Percentiles rank a stretch among this genome's conserved stretches.
These are phyloP conservation scores for Claviceps maximensis DNA, from an alignment of 2,329 filamentous ascomycete species.

Conservation along the genomic window DNA sequence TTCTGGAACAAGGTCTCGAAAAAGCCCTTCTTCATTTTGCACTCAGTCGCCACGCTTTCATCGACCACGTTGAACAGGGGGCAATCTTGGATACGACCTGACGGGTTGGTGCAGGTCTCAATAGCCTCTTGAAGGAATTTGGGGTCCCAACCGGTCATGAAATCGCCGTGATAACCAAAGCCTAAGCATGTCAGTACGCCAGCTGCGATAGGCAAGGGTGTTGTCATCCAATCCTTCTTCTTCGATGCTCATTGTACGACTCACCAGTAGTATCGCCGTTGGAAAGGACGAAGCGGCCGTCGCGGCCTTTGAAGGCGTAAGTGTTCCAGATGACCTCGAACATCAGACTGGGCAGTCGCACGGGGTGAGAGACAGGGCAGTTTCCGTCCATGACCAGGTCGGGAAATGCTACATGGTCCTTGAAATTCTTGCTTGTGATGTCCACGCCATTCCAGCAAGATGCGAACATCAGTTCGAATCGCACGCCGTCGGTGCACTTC, in stretches of 20 bases:
- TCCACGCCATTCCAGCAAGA: slow-evolving; percentile 73
- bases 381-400: slow-evolving; percentile 60
- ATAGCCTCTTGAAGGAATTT: slow-evolving; percentile 59
- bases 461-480: slow-evolving; percentile 77
- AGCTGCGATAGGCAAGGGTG: background rate
- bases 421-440: slow-evolving; percentile 39
- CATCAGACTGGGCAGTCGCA: slow-evolving; percentile 61
- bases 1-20: slow-evolving; percentile 40
- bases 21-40: slow-evolving; percentile 42
- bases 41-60: slow-evolving; percentile 43
- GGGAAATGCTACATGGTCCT: slow-evolving; percentile 64
- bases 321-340: slow-evolving; percentile 81
- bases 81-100: slow-evolving; percentile 62
- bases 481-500: slow-evolving; percentile 70
- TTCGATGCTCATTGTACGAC: slow-evolving; percentile 10
- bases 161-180: slow-evolving; percentile 67
- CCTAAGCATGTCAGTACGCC: slow-evolving; percentile 29
- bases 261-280: slow-evolving; percentile 66
- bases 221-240: background rate
- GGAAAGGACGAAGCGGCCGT: slow-evolving; percentile 60
- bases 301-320: slow-evolving; percentile 43
- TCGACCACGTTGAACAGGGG: slow-evolving; percentile 57
- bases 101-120: slow-evolving; percentile 57
- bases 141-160: slow-evolving; percentile 65
- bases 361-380: slow-evolving; percentile 57